phyloP scores from a whole-genome alignment of 768 basidiomycete species.

The Galerina sulciceps region DNA sequence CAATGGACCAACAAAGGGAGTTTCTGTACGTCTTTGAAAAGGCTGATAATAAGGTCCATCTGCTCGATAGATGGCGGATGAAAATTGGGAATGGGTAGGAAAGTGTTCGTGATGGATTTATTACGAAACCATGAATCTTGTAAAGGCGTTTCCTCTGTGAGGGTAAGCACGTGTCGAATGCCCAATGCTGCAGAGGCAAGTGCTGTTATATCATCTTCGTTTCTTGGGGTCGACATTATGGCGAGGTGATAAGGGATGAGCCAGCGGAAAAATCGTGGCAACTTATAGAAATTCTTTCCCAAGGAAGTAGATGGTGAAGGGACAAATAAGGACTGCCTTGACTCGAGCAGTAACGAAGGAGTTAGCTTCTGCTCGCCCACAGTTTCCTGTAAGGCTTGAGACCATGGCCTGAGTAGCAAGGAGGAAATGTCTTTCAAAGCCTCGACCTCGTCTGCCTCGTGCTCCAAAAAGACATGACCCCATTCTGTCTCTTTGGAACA shows the following conservation, averaged over 20 bases:
- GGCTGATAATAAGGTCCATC: constrained; percentile 56
- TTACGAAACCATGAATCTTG: constrained; percentile 48
- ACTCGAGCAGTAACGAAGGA: constrained; percentile 43
- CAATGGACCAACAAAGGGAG: constrained; percentile 61
- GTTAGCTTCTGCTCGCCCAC: constrained; percentile 34
- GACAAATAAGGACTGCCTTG: constrained; percentile 45
- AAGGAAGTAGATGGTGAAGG: constrained; percentile 21
- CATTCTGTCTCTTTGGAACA: constrained; percentile 56
- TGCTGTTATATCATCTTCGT: constrained; percentile 50
- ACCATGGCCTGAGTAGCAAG: constrained; percentile 47
- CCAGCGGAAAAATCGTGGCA: constrained; percentile 69
- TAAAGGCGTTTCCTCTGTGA: constrained; percentile 62
- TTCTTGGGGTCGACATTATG: constrained; percentile 62
- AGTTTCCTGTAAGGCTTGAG: constrained; percentile 32
- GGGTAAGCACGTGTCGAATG: constrained; percentile 60
- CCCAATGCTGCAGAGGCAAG: constrained; percentile 52
- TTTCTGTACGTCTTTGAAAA: constrained; percentile 48
- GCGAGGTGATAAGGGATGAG: constrained; percentile 61
- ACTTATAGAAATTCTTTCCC: constrained; percentile 33
- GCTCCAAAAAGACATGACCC: constrained; percentile 47
- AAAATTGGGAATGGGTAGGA: constrained; percentile 58
- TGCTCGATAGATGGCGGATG: constrained; percentile 61
- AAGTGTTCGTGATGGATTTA: constrained; percentile 52
- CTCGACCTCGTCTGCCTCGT: constrained; percentile 46
- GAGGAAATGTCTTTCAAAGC: constrained; percentile 25